Percentiles rank a stretch among this genome's conserved stretches.
phyloP scores from a whole-genome alignment of 1,284 basidiomycete genomes.

The Pisolithus thermaeus region DNA sequence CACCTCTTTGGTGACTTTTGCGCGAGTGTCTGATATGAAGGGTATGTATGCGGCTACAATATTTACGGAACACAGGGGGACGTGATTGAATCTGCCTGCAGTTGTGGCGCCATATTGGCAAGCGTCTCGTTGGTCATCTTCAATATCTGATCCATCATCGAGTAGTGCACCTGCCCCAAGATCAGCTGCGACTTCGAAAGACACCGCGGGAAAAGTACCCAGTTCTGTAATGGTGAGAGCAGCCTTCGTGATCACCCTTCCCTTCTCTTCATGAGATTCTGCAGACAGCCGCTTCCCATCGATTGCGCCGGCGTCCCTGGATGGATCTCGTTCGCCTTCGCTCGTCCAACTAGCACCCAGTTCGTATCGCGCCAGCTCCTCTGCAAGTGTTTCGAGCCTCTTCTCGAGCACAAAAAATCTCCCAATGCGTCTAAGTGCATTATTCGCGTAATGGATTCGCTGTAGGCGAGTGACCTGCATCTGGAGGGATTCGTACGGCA shows the following conservation, averaged over 20 bases:
- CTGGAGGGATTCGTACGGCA: conserved; percentile 73
- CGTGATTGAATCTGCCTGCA: conserved; percentile 13
- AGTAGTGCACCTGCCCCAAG: conserved; percentile 18
- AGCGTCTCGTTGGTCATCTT: background rate
- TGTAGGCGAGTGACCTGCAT: conserved; percentile 66
- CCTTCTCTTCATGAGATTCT: conserved; percentile 71
- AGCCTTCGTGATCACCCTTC: conserved; percentile 82
- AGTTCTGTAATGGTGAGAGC: conserved; percentile 88
- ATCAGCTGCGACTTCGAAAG: conserved; percentile 2
- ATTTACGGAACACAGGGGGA: conserved; percentile 64
- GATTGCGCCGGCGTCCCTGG: conserved; percentile 11
- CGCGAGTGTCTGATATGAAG: conserved; percentile 65
- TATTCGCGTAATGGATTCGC: conserved; percentile 74
- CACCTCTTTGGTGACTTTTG: conserved; percentile 77
- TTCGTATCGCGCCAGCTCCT: conserved; percentile 43
- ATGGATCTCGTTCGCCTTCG: background rate
- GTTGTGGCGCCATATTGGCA: conserved; percentile 4
- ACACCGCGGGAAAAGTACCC: conserved; percentile 37
- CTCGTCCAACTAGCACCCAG: conserved; percentile 22
- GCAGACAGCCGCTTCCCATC: conserved; percentile 20
- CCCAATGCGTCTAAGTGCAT: conserved; percentile 75
- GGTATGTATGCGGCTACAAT: conserved; percentile 66
- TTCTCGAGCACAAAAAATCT: conserved; percentile 80
- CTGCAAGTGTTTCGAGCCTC: conserved; percentile 77
- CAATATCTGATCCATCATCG: conserved; percentile 21